Evolutionary conservation across 805 yeast genomes (phyloP).

Genomic region (Yarrowia yakushimensis): DNA sequence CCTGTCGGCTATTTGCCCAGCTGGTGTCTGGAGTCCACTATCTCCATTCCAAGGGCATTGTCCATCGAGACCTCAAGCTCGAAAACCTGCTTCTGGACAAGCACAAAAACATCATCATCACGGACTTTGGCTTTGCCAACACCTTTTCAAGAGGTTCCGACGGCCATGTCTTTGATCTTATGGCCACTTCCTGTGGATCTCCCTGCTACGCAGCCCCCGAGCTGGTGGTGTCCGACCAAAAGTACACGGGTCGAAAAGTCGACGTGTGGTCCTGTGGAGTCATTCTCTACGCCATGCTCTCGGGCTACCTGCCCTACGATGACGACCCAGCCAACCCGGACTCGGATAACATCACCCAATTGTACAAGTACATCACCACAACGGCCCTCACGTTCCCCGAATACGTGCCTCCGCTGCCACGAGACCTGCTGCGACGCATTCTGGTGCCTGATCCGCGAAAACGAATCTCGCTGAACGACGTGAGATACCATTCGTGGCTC

Average conservation of each 20-base stretch:
- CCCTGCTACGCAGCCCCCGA: slow-evolving; percentile 99
- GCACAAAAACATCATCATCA: slow-evolving; percentile 78
- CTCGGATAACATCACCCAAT: slow-evolving; percentile 85
- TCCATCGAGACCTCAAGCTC: slow-evolving; percentile 72
- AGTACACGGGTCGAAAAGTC: slow-evolving; percentile 88
- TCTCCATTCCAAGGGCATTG: slow-evolving; percentile 74
- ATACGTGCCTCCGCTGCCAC: slow-evolving; percentile 81
- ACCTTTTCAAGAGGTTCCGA: slow-evolving; percentile 48
- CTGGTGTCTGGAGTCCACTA: slow-evolving; percentile 90
- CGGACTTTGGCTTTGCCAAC: slow-evolving; percentile 95
- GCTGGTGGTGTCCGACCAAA: slow-evolving; percentile 77
- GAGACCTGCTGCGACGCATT: slow-evolving; percentile 83
- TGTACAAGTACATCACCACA: slow-evolving; percentile 86
- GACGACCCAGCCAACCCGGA: slow-evolving; percentile 97
- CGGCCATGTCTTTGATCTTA: slow-evolving; percentile 49
- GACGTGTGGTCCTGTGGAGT: slow-evolving; percentile 98
- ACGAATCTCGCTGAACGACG: slow-evolving; percentile 64
- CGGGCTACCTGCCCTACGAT: slow-evolving; percentile 96
- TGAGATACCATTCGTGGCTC: slow-evolving; percentile 84
- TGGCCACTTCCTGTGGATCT: slow-evolving; percentile 95
- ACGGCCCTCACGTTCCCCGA: slow-evolving; percentile 95
- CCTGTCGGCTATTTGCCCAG: slow-evolving; percentile 87
- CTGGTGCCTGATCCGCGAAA: slow-evolving; percentile 76
- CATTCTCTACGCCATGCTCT: slow-evolving; percentile 91
- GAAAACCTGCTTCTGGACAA: slow-evolving; percentile 77